These are phyloP conservation scores for Syzygium malaccense DNA, from an alignment of 441 rosid genomes.

Conservation along the genomic window DNA sequence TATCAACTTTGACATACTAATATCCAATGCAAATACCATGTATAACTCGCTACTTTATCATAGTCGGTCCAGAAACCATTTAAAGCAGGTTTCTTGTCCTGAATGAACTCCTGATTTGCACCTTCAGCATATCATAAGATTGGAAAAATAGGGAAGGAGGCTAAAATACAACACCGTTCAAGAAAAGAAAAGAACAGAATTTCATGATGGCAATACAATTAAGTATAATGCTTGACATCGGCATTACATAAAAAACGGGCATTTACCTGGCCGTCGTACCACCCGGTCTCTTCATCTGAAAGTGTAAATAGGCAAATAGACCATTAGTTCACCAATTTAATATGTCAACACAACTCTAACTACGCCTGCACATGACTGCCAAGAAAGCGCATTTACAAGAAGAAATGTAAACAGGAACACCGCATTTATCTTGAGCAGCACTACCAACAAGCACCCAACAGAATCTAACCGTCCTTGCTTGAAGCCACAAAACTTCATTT, in stretches of 20 bases:
- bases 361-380: not conserved
- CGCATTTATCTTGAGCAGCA: not conserved
- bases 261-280: slow-evolving; percentile 95
- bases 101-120: not conserved
- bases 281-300: slow-evolving; percentile 94
- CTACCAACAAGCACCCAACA: not conserved
- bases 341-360: not conserved
- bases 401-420: not conserved
- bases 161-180: not conserved
- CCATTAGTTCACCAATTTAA: not conserved
- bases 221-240: not conserved
- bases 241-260: not conserved
- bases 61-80: not conserved
- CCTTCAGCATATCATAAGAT: not conserved
- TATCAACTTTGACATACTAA: not conserved
- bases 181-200: not conserved
- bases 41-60: not conserved
- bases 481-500: not conserved
- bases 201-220: not conserved
- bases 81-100: not conserved
- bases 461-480: not conserved
- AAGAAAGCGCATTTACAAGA: not conserved
- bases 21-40: not conserved
- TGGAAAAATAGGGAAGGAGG: not conserved
- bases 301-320: not conserved